Evolutionary conservation across 805 yeast species (phyloP).

Genomic region (Wickerhamomyces tratensis): DNA sequence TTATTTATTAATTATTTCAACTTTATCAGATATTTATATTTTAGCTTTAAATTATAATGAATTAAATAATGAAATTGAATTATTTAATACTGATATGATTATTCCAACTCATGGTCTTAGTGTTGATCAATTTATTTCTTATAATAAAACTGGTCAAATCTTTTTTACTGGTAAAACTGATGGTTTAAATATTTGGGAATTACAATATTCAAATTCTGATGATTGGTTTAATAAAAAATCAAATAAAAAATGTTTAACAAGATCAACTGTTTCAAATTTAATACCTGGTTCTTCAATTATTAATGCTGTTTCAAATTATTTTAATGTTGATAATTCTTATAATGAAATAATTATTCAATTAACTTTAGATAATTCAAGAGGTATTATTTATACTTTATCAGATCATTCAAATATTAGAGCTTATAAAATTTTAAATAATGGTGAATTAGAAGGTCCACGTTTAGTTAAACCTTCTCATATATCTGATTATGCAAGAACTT

Average conservation of each 20-base stretch:
- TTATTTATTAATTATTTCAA: slow-evolving; percentile 65
- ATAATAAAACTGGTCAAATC: slow-evolving; percentile 62
- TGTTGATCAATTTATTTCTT: slow-evolving; percentile 50
- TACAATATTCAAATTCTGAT: slow-evolving; percentile 72
- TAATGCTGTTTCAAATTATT: slow-evolving; percentile 24
- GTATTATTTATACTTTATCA: slow-evolving; percentile 71
- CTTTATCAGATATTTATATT: slow-evolving; percentile 70
- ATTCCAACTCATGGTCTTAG: slow-evolving; percentile 74
- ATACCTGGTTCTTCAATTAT: slow-evolving; percentile 30
- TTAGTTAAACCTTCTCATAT: slow-evolving; percentile 27
- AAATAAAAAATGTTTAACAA: slow-evolving; percentile 75
- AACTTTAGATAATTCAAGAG: slow-evolving; percentile 68
- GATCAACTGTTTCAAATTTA: slow-evolving; percentile 44
- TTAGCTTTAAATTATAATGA: slow-evolving; percentile 54
- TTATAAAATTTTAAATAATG: slow-evolving; percentile 44
- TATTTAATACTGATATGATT: slow-evolving; percentile 75
- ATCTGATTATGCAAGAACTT: slow-evolving; percentile 29
- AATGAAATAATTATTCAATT: slow-evolving; percentile 58
- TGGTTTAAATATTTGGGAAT: slow-evolving; percentile 77
- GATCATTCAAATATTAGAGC: slow-evolving; percentile 75
- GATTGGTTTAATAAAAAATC: slow-evolving; percentile 84
- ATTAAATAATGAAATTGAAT: slow-evolving; percentile 40
- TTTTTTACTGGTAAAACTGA: slow-evolving; percentile 78
- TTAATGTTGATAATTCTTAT: slow-evolving; percentile 15
- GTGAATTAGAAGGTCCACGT: slow-evolving; percentile 31